Conservation (phyloP, 495 filamentous ascomycete species). For the Hamigera avellanea region DNA sequence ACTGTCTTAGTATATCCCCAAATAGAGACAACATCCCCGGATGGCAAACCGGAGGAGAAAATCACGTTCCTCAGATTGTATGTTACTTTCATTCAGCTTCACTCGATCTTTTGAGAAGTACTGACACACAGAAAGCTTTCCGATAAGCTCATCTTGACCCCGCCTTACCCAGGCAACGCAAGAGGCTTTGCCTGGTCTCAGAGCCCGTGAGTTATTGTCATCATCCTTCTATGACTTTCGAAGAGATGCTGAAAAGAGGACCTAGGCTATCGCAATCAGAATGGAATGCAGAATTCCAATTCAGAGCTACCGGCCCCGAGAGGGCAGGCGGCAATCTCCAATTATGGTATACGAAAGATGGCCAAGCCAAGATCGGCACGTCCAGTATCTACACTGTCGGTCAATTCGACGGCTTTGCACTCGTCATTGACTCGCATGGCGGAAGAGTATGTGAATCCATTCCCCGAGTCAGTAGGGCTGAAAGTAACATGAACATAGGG, state of each 20-base stretch:
- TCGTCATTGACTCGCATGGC: conserved; percentile 81
- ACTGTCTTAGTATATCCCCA: conserved; percentile 39
- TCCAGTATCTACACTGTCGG: conserved; percentile 73
- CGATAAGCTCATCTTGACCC: conserved; percentile 86
- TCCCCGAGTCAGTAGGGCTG: background rate
- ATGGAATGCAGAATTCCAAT: conserved; percentile 77
- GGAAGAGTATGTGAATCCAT: conserved; percentile 40
- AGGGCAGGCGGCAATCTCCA: conserved; percentile 81
- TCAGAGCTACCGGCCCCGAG: conserved; percentile 78
- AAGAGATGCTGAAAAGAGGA: conserved; percentile 5
- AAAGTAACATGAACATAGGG: conserved; percentile 31
- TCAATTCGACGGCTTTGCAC: conserved; percentile 73
- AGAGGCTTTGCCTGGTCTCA: conserved; percentile 77
- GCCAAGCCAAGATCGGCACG: conserved; percentile 48
- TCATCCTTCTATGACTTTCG: conserved; percentile 4
- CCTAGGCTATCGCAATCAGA: conserved; percentile 38
- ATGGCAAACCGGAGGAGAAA: conserved; percentile 61
- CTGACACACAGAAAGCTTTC: conserved; percentile 42
- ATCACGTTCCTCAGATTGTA: conserved; percentile 54
- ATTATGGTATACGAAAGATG: conserved; percentile 79
- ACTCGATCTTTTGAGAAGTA: background rate
- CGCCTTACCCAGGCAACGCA: conserved; percentile 74
- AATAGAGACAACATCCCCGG: conserved; percentile 44
- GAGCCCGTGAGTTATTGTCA: conserved; percentile 35
- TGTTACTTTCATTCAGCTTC: conserved; percentile 2